Conservation (phyloP, 2,329 filamentous ascomycete species). For the Trichoderma koningii region DNA sequence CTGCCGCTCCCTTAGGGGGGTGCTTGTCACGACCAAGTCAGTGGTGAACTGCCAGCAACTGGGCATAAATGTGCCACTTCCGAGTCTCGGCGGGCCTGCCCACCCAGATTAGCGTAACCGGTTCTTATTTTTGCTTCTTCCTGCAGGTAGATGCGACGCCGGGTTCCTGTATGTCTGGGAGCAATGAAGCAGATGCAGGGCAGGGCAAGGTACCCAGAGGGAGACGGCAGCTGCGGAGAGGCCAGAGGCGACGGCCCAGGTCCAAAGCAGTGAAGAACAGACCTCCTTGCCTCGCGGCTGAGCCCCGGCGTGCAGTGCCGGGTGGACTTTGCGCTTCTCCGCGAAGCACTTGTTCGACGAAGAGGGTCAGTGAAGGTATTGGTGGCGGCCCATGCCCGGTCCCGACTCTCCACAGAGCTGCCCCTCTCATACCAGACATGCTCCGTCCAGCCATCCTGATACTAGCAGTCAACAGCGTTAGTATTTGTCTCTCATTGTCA, state of each 20-base stretch:
- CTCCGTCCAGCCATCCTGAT: neutral
- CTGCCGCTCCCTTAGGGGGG: neutral
- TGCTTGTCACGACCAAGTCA: constrained; percentile 21
- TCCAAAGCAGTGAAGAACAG: constrained; percentile 8
- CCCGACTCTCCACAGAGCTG: neutral
- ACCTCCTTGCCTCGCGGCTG: constrained; percentile 24
- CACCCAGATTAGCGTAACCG: constrained; percentile 27
- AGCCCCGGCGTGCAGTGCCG: constrained; percentile 20
- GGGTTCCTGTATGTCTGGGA: constrained; percentile 28
- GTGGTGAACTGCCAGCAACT: constrained; percentile 22
- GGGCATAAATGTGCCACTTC: constrained; percentile 1
- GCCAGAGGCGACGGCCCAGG: constrained; percentile 23
- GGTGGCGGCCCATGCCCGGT: neutral
- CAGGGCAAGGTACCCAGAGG: neutral
- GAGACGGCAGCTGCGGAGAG: constrained; percentile 18
- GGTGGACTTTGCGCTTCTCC: constrained; percentile 5
- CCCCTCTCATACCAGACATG: neutral
- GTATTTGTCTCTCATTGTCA: constrained; percentile 9
- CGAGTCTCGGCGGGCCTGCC: constrained; percentile 8
- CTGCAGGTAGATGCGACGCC: constrained; percentile 28
- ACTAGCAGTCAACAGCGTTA: neutral
- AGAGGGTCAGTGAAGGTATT: neutral
- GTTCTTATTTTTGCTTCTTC: neutral
- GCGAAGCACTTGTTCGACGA: constrained; percentile 9
- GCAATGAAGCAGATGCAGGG: constrained; percentile 29